Evolutionary conservation across 2,329 filamentous ascomycete genomes (phyloP), one percentile per base, ranked within the genome.

Genomic region (Zymoseptoria passerinii): DNA sequence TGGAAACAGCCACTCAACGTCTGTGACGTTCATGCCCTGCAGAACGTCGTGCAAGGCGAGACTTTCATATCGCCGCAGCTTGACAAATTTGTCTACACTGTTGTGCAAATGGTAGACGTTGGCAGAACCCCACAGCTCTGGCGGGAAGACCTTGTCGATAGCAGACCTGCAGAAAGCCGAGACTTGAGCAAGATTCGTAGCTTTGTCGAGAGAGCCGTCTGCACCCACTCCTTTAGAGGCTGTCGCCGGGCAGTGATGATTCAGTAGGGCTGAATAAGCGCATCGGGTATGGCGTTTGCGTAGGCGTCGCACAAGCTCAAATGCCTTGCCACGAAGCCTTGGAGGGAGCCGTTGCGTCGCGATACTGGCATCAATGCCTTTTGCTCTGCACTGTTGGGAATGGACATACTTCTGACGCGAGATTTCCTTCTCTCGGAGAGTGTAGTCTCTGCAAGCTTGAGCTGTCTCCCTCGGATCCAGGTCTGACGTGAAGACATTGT

Each of bases 121-220:
- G 53, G 82, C 75, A 4, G 64, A 57, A 0, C 92, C 91, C 84
- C 89, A 95, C 58, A 96, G 87, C 2, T 78, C 81, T 50, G 79
- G 76, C 0, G 92, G 92, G 28, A 99, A 81, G 16, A 96, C 76
- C 58, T 82, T 88, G 19, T 77, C 77, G 28, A 96, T 69, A 0
- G 87, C 85, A 2, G 90, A 87, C 68, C 87, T 88, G 71, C 91
- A 96, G 69, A 95, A 97, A 0, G 89, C 87, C 3, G 92, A 95
- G 2, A 97, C 88, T 52, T 84, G 80, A 1, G 84, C 76, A 2
- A 76, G 63, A 0, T 88, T 82, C 16, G 85, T 90, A 28, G 50
- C 50, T n/a, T 16, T 23, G 6, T 23, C 23, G 10, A 28, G 20
- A 6, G 50, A 29, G 27, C 23, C 28, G 7, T 23, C 10, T n/a